Percentiles rank a stretch among this genome's conserved stretches.
Conservation (phyloP, 176 grass and related monocot species). For the Puccinellia tenuiflora region DNA sequence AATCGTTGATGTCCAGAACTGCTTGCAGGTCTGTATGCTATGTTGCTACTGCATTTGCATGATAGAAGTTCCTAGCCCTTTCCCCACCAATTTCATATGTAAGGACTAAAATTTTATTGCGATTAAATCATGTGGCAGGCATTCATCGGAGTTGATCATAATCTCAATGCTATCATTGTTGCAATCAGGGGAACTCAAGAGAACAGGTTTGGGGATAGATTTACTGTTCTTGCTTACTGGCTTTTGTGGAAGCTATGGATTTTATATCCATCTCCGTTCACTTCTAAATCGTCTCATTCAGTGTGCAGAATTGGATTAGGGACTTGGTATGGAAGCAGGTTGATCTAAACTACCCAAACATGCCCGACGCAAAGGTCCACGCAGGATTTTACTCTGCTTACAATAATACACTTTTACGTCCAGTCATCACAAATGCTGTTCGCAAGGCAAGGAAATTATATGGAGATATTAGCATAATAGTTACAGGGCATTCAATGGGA, state of each 20-base stretch:
- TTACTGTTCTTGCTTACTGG: background rate
- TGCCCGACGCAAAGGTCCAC: conserved; percentile 61
- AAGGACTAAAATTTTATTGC: conserved; percentile 22
- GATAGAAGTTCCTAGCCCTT: background rate
- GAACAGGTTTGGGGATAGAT: conserved; percentile 57
- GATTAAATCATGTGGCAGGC: conserved; percentile 26
- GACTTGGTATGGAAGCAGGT: conserved; percentile 86
- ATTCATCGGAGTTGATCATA: conserved; percentile 62
- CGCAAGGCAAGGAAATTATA: conserved; percentile 34
- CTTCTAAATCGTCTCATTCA: conserved; percentile 12
- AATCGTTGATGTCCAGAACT: conserved; percentile 82
- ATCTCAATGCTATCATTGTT: conserved; percentile 67
- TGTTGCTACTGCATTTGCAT: conserved; percentile 8
- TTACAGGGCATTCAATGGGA: conserved; percentile 76
- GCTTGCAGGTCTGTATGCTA: conserved; percentile 68
- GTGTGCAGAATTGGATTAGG: conserved; percentile 75
- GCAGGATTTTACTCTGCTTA: conserved; percentile 62
- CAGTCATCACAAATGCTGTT: conserved; percentile 41
- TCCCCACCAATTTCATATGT: background rate
- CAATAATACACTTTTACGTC: conserved; percentile 51
- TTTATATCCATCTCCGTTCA: background rate
- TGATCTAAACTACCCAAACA: conserved; percentile 54
- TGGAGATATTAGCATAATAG: conserved; percentile 31
- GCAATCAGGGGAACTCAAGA: conserved; percentile 98
- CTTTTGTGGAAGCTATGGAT: background rate